A percentile compares a stretch with the other conserved stretches of the same genome.
Evolutionary conservation across 306 rosid genomes (phyloP).

Genomic region (Gleditsia sinensis): DNA sequence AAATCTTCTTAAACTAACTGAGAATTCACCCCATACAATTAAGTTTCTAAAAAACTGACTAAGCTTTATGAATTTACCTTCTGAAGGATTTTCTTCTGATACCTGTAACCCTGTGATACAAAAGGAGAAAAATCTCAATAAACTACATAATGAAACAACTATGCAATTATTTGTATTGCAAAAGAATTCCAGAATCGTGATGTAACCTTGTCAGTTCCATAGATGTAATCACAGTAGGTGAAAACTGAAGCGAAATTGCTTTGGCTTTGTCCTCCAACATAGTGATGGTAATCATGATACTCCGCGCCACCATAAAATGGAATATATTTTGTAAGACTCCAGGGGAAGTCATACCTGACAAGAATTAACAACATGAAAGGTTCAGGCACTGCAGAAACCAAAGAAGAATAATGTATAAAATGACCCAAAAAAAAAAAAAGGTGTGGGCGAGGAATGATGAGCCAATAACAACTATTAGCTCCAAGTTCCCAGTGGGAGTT

Average conservation of each 20-base stretch:
- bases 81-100: constrained; percentile 74
- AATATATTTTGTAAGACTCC: constrained; percentile 76
- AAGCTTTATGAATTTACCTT: constrained; percentile 57
- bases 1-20: neutral
- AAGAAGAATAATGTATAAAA: neutral
- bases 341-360: constrained; percentile 85
- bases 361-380: neutral
- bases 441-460: too few species aligned
- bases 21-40: constrained; percentile 9
- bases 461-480: too few species aligned
- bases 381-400: constrained; percentile 1
- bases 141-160: constrained; percentile 26
- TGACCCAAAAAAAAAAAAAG: neutral
- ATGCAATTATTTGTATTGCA: constrained; percentile 18
- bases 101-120: constrained; percentile 76
- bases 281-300: constrained; percentile 94
- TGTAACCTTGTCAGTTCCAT: constrained; percentile 95
- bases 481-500: too few species aligned
- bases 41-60: neutral
- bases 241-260: constrained; percentile 97
- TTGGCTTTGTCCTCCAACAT: constrained; percentile 94
- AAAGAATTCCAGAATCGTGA: constrained; percentile 29
- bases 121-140: constrained; percentile 37
- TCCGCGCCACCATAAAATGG: constrained; percentile 98
- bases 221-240: constrained; percentile 95